phyloP scores from a whole-genome alignment of 2,329 filamentous ascomycete species.

The Lachnellula cervina region DNA sequence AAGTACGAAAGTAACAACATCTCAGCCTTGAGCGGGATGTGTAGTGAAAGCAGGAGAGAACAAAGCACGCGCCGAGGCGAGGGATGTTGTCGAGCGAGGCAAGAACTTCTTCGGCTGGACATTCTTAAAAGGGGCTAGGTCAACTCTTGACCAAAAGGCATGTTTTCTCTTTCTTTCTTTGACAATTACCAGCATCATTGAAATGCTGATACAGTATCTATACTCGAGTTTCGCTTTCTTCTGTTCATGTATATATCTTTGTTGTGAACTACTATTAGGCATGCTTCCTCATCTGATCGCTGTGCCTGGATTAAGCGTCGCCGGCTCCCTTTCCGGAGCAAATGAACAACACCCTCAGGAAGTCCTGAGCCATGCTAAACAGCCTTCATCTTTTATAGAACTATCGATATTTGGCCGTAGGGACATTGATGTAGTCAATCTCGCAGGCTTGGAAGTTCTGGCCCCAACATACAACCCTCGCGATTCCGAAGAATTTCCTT shows the following conservation, averaged over 20 bases:
- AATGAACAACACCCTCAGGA: neutral
- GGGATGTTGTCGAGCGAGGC: neutral
- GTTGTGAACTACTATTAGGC: neutral
- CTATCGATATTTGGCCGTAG: conserved; percentile 13
- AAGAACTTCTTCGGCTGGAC: neutral
- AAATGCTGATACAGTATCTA: neutral
- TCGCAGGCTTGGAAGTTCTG: conserved; percentile 13
- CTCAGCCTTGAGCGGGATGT: no score
- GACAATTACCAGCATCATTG: neutral
- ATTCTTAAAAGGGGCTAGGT: neutral
- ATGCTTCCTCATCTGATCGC: neutral
- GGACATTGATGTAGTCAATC: neutral
- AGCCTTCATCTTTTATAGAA: conserved; percentile 10
- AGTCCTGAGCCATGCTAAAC: neutral
- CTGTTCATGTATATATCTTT: neutral
- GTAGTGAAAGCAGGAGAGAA: no score
- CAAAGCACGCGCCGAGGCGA: neutral
- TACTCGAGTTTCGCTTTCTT: neutral
- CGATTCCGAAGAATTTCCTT: conserved; percentile 10
- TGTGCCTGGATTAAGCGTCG: neutral
- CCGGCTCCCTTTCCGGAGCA: neutral
- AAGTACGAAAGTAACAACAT: no score
- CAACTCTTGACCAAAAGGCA: no score
- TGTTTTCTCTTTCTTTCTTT: no score
- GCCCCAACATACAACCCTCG: conserved; percentile 16